Evolutionary conservation across 768 basidiomycete species (phyloP).

Genomic region (Calocybe cyanea): DNA sequence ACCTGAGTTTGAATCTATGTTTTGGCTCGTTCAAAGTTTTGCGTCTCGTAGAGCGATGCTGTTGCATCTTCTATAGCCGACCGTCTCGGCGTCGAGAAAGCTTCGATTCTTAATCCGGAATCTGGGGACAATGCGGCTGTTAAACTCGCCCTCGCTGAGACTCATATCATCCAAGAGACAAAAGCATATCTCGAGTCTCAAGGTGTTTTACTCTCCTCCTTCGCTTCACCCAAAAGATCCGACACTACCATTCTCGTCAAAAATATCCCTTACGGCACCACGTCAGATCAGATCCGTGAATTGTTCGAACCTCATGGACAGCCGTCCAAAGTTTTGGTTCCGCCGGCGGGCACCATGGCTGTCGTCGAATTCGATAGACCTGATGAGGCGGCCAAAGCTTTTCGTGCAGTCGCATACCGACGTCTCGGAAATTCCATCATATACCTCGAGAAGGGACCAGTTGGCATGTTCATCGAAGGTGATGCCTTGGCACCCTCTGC

Average conservation of each 20-base stretch:
- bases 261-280: conserved; percentile 93
- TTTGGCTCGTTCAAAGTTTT: conserved; percentile 17
- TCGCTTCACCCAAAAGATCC: conserved; percentile 54
- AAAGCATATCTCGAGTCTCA: conserved; percentile 83
- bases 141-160: conserved; percentile 94
- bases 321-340: conserved; percentile 58
- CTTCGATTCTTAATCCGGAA: conserved; percentile 85
- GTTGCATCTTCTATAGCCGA: conserved; percentile 88
- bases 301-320: conserved; percentile 76
- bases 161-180: conserved; percentile 93
- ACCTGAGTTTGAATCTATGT: conserved; percentile 6
- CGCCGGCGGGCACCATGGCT: conserved; percentile 78
- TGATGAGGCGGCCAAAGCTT: conserved; percentile 69
- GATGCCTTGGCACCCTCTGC: conserved; percentile 20
- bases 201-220: conserved; percentile 60
- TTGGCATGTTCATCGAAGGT: conserved; percentile 70
- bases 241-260: conserved; percentile 88
- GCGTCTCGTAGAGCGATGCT: conserved; percentile 71
- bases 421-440: conserved; percentile 86
- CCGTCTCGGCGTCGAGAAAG: conserved; percentile 82
- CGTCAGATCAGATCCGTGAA: conserved; percentile 66
- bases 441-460: conserved; percentile 90
- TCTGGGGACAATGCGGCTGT: conserved; percentile 76
- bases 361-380: conserved; percentile 81
- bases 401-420: conserved; percentile 80